Evolutionary conservation across 2,329 filamentous ascomycete genomes (phyloP), one percentile per base, ranked within the genome.

Genomic region (Claviceps sorghi): DNA sequence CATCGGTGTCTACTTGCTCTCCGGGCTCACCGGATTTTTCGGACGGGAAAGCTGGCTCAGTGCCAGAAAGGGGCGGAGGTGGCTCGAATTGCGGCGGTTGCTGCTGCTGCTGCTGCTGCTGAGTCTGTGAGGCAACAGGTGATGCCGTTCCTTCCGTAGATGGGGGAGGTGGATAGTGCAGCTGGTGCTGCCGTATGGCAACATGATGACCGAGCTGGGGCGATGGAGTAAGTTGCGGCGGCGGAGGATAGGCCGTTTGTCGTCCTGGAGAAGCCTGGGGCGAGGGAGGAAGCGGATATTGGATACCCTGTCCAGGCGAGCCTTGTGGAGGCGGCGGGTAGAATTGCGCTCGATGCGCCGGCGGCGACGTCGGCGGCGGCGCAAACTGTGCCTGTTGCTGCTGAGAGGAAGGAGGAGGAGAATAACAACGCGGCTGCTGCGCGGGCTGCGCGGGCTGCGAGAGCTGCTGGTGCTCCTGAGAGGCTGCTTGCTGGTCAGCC

Each of bases 301-400:
- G 47, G 47, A 40, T 47, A 7, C 32, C 41, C 40, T 55, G 50
- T 22, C 54, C 45, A 6, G 55, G 53, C 48, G 57, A 57, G 42
- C 58, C 57, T 49, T 67, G 65, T 0, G 55, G 48, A 13, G 56
- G 56, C 26, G 57, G 57, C 51, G 72, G 66, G 48, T 73, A 75
- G 62, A 72, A 74, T 46, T 69, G 70, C 22, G 69, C 65, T 56
- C 69, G 68, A 60, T 67, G 68, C 43, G 71, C 69, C 3, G 73
- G 72, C 48, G 73, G 69, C 22, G 74, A 76, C 5, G 67, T 70
- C 32, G 73, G 72, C 19, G 73, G 73, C 48, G 68, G 66, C 46
- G 72, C 71, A 58, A 73, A 75, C 55, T 67, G 69, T 49, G 69
- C 69, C 54, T 70, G 60, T 15, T 60, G 58, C 34, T 56, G 59